A percentile compares a stretch with the other conserved stretches of the same genome.
phyloP scores from a whole-genome alignment of 108 stramenopile genomes.

The Nitzschia palea region DNA sequence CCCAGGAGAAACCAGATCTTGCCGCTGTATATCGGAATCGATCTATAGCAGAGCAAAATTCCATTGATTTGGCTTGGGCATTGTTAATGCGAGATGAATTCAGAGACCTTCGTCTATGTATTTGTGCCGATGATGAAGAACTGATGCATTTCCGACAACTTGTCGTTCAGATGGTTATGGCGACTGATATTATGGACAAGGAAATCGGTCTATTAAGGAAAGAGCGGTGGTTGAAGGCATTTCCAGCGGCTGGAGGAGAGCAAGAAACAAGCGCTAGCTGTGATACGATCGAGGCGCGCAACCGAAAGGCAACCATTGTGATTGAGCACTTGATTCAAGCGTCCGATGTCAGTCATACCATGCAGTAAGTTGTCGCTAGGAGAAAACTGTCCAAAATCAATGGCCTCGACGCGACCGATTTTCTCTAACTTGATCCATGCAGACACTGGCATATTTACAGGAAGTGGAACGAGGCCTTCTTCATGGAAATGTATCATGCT shows the following conservation, averaged over 20 bases:
- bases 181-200: slow-evolving; percentile 25
- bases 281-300: no score
- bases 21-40: not conserved
- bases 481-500: slow-evolving; percentile 41
- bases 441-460: slow-evolving; percentile 21
- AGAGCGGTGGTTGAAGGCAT: not conserved
- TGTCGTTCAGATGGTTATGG: not conserved
- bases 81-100: slow-evolving; percentile 1
- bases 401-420: no score
- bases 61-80: slow-evolving; percentile 5
- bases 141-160: not conserved
- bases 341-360: slow-evolving; percentile 12
- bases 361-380: slow-evolving; percentile 17
- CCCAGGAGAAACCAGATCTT: not conserved
- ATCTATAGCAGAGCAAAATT: slow-evolving; percentile 3
- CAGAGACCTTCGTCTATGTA: not conserved
- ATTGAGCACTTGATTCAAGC: slow-evolving; percentile 1
- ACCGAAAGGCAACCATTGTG: slow-evolving; percentile 12
- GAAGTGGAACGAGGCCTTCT: slow-evolving; percentile 32
- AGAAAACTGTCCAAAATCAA: no score
- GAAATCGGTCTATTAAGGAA: not conserved
- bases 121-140: not conserved
- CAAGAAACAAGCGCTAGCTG: not conserved
- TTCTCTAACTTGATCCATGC: no score
- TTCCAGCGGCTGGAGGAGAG: slow-evolving; percentile 1